phyloP scores from a whole-genome alignment of 164 flowering plant genomes.

The Aristolochia contorta region DNA sequence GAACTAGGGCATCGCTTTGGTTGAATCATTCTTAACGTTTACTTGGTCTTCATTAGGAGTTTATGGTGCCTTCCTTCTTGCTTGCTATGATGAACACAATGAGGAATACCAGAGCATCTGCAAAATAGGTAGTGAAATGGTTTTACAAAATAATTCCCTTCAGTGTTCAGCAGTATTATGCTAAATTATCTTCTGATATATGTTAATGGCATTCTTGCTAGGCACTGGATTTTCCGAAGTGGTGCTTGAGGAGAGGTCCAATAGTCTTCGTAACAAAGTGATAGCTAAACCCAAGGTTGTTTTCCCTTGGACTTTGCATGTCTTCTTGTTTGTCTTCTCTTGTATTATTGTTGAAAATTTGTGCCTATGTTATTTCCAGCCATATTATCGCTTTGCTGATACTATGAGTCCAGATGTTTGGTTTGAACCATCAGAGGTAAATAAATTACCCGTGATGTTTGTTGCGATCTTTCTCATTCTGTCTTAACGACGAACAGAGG shows the following conservation, averaged over 20 bases:
- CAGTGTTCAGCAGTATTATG: too few species aligned
- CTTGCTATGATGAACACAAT: conserved; percentile 76
- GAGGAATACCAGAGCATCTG: conserved; percentile 97
- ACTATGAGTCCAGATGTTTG: conserved; percentile 85
- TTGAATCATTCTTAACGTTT: conserved; percentile 1
- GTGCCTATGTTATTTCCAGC: conserved; percentile 27
- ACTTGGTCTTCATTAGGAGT: conserved; percentile 36
- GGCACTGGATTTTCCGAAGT: conserved; percentile 96
- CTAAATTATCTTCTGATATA: too few species aligned
- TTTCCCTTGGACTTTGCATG: neutral
- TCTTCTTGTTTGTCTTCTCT: neutral
- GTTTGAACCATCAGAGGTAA: conserved; percentile 95
- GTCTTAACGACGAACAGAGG: neutral
- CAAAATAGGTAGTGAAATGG: conserved; percentile 61
- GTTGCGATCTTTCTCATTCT: neutral
- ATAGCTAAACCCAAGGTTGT: conserved; percentile 67
- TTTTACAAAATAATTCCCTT: neutral
- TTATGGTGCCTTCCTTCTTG: conserved; percentile 96
- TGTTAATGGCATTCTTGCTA: conserved; percentile 10
- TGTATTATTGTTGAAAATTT: conserved; percentile 1
- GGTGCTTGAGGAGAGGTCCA: conserved; percentile 80
- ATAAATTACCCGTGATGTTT: neutral
- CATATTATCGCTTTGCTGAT: conserved; percentile 71
- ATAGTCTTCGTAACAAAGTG: conserved; percentile 74
- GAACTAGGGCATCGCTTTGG: too few species aligned